Evolutionary conservation across 2,329 filamentous ascomycete genomes (phyloP).

Genomic region (Tolypocladium album): DNA sequence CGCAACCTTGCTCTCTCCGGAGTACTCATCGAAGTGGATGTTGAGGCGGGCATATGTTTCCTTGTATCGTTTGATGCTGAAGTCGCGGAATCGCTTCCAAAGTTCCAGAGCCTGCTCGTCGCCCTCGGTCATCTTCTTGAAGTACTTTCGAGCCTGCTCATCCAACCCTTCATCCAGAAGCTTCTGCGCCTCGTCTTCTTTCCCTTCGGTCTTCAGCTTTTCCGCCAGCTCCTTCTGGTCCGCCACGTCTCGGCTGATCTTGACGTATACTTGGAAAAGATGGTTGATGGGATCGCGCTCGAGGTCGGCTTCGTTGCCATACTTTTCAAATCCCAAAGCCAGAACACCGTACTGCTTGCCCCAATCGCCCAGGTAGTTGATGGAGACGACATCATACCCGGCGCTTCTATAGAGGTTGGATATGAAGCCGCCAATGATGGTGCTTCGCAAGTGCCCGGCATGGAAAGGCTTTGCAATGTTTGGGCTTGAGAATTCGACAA

Average conservation of each 20-base stretch:
- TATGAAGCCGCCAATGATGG: conserved; percentile 59
- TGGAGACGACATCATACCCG: conserved; percentile 56
- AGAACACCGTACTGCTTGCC: conserved; percentile 58
- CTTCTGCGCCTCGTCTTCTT: conserved; percentile 23
- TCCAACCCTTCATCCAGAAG: conserved; percentile 28
- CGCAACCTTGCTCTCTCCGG: conserved; percentile 63
- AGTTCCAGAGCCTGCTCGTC: conserved; percentile 41
- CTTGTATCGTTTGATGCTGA: conserved; percentile 31
- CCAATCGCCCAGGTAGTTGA: conserved; percentile 70
- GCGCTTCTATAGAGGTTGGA: conserved; percentile 53
- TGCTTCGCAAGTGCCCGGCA: conserved; percentile 57
- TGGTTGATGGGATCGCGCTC: conserved; percentile 56
- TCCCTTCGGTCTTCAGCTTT: conserved; percentile 27
- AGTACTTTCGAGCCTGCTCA: conserved; percentile 42
- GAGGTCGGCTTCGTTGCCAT: conserved; percentile 54
- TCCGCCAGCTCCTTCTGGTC: conserved; percentile 51
- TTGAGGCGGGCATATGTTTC: conserved; percentile 60
- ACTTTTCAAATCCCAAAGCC: conserved; percentile 54
- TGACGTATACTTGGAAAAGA: conserved; percentile 57
- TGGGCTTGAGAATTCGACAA: conserved; percentile 66
- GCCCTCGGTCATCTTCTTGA: conserved; percentile 47
- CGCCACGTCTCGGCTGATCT: conserved; percentile 50
- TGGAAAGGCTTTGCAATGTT: conserved; percentile 68
- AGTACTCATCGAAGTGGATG: conserved; percentile 60
- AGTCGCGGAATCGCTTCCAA: conserved; percentile 43